phyloP scores from a whole-genome alignment of 2,329 filamentous ascomycete species.

The Monosporascus sp. region DNA sequence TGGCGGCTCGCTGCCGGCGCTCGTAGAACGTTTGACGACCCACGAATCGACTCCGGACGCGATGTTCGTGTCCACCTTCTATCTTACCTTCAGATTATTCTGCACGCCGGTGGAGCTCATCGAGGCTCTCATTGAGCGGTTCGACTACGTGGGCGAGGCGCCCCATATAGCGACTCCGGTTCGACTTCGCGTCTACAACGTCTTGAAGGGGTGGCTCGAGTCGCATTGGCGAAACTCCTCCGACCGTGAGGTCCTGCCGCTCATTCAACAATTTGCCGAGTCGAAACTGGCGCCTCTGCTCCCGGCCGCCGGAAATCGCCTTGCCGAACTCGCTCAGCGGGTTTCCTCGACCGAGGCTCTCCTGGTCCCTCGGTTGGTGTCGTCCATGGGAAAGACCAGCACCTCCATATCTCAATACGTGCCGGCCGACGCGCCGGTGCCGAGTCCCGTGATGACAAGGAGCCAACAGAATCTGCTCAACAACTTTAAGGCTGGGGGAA shows the following conservation, averaged over 20 bases:
- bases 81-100: constrained; percentile 92
- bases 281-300: constrained; percentile 63
- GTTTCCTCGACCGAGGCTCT: constrained; percentile 69
- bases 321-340: constrained; percentile 73
- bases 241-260: constrained; percentile 68
- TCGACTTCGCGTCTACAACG: constrained; percentile 86
- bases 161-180: constrained; percentile 73
- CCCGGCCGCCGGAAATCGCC: constrained; percentile 72
- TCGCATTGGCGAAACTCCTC: constrained; percentile 86
- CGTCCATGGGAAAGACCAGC: constrained; percentile 83
- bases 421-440: constrained; percentile 65
- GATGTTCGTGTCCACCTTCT: constrained; percentile 90
- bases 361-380: constrained; percentile 76
- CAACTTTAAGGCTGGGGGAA: constrained; percentile 69
- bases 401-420: constrained; percentile 68
- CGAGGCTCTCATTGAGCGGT: constrained; percentile 79
- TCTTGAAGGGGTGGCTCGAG: constrained; percentile 96
- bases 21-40: constrained; percentile 91
- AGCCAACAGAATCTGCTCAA: constrained; percentile 69
- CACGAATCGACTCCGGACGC: constrained; percentile 90
- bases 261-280: constrained; percentile 77
- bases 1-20: constrained; percentile 80
- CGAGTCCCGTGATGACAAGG: constrained; percentile 65
- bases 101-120: constrained; percentile 76
- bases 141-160: constrained; percentile 82